Conservation (phyloP, 2,329 filamentous ascomycete species). For the Helotiales sp. region DNA sequence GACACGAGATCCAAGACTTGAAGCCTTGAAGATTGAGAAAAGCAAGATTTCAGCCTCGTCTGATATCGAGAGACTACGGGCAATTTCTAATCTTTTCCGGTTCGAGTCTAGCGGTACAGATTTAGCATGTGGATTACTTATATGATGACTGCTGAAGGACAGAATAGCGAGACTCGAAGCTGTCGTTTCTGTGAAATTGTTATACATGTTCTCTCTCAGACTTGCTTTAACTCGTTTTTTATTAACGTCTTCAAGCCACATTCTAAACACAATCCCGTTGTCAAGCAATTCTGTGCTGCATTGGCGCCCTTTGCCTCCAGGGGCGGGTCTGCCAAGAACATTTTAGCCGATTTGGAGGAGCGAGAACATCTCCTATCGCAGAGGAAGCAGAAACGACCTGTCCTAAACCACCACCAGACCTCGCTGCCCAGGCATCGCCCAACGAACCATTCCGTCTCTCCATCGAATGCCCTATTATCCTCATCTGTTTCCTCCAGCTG, state of each 20-base stretch:
- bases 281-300: background rate
- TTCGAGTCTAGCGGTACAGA: slow-evolving; percentile 1
- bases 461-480: slow-evolving; percentile 35
- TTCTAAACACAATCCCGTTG: background rate
- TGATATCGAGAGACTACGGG: slow-evolving; percentile 19
- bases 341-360: slow-evolving; percentile 18
- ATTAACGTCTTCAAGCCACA: background rate
- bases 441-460: slow-evolving; percentile 14
- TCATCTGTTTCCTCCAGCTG: slow-evolving; percentile 30
- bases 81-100: slow-evolving; percentile 1
- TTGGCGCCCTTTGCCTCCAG: background rate
- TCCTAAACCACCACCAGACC: slow-evolving; percentile 20
- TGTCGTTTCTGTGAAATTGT: too few species aligned
- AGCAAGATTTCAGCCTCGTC: slow-evolving; percentile 32
- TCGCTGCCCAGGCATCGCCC: slow-evolving; percentile 29
- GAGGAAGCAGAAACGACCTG: slow-evolving; percentile 24
- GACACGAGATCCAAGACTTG: background rate
- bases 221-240: background rate
- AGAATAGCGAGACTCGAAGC: too few species aligned
- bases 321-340: slow-evolving; percentile 22
- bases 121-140: background rate
- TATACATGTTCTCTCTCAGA: too few species aligned
- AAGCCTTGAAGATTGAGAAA: background rate
- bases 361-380: slow-evolving; percentile 30
- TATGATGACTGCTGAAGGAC: too few species aligned